Evolutionary conservation across 2,329 filamentous ascomycete species (phyloP).

Genomic region (Juglanconis sp.): DNA sequence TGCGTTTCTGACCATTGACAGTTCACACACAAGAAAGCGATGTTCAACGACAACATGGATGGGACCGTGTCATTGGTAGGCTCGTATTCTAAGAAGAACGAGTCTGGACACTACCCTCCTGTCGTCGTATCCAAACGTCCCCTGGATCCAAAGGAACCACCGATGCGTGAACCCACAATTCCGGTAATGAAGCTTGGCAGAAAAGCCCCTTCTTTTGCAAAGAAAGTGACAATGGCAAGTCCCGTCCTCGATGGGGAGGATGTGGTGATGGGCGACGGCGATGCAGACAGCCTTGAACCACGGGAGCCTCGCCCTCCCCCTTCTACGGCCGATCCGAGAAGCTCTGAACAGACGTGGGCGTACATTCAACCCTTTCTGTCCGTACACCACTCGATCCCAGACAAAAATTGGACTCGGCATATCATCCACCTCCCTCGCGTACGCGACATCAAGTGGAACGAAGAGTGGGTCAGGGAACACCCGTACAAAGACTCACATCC

Average conservation of each 20-base stretch:
- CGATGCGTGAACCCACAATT: conserved; percentile 5
- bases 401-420: conserved; percentile 20
- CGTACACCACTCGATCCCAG: conserved; percentile 15
- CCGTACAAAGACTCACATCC: conserved; percentile 23
- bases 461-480: conserved; percentile 16
- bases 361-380: conserved; percentile 26
- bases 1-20: neutral
- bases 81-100: neutral
- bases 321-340: neutral
- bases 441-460: conserved; percentile 29
- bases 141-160: conserved; percentile 12
- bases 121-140: conserved; percentile 23
- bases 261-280: neutral
- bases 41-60: conserved; percentile 29
- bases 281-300: neutral
- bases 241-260: neutral
- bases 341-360: conserved; percentile 23
- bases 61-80: conserved; percentile 27
- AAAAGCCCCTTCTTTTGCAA: neutral
- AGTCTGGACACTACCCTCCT: conserved; percentile 6
- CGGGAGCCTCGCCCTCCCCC: neutral
- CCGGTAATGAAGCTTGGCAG: neutral
- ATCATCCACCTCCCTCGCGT: conserved; percentile 25
- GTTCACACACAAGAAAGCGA: conserved; percentile 18
- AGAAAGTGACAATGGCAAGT: neutral